Base-by-base conservation (phyloP, 2,329 filamentous ascomycete genomes). In the Fusarium virguliforme region DNA sequence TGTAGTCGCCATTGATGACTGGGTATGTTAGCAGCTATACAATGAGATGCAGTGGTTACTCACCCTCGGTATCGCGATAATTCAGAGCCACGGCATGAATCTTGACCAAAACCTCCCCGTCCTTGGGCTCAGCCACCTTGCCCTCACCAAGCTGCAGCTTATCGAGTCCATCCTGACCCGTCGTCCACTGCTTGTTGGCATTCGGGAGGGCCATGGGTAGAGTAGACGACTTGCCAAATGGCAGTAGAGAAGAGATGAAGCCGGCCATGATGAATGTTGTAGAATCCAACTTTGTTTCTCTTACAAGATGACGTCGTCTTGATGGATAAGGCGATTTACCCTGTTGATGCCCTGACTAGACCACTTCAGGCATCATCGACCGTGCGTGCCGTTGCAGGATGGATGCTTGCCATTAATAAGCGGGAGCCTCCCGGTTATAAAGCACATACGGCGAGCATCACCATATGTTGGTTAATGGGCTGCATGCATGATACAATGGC, bases 1-100 rank as follows among this genome's bases (percentile, higher is more conserved):
- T 89, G 81, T 92, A 93, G 12, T 88, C 82, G 32, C 91, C 91
- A 82, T 86, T 90, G 75, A 84, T 84, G 22, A 93, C 91, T 91
- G 64, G 1, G 12, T 15, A 62, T 70, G 63, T 32, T 4, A 53
- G 32, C 10, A 35, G 18, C 15, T 10, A 34, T 3, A 7, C 12
- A 24, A 34, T 15, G 12, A 53, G 12, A 28, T n/a, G 7, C 3
- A 48, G 1, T 30, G 35, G 12, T 30, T 8, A 71, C 76, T 54
- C 60, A 85, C 84, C 84, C 74, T 87, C 84, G 0, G 83, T 84
- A 67, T 87, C 85, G 5, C 85, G 83, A 48, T 83, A 86, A 70
- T 87, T 87, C 43, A 87, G 74, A n/a, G 83, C 81, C 28, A 87
- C 84, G 8, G 83, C 77, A 54, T 78, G 76, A 62, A 87, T 80